Base-by-base conservation (phyloP, 164 flowering plant genomes). In the Echeveria elegans region DNA sequence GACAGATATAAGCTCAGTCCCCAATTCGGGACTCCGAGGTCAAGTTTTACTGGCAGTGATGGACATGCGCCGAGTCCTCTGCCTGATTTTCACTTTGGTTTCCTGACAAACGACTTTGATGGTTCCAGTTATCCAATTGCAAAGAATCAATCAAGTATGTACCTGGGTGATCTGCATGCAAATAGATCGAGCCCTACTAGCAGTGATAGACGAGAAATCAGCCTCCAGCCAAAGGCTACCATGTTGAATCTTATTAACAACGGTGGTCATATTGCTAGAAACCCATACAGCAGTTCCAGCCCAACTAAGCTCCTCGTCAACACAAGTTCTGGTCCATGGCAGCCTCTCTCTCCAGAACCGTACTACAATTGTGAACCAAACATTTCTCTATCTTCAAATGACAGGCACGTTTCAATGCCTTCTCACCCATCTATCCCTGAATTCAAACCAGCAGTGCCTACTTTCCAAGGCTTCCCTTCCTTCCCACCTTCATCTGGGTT, bases 221-320 rank as follows among this genome's bases (percentile, higher is more conserved):
- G n/a, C n/a, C n/a, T n/a, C n/a, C n/a, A n/a, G n/a, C n/a, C n/a
- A n/a, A n/a, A 56, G 28, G 19, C 31, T 15, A 23, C 61, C 26
- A 28, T n/a, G n/a, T n/a, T n/a, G 32, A 11, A 29, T 18, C n/a
- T n/a, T n/a, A n/a, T n/a, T n/a, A n/a, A n/a, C n/a, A n/a, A n/a
- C n/a, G n/a, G n/a, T n/a, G n/a, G n/a, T n/a, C n/a, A n/a, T n/a
- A 9, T n/a, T n/a, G 61, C 30, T 56, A 28, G 32, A 56, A 29
- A 56, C 61, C 61, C 32, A 26, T 56, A 14, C 61, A 56, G 8
- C 30, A 29, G 61, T 56, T 53, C 61, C 32, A 28, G 61, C 31
- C 31, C 31, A 10, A 28, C 16, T 28, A 32, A 56, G 19, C 14
- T 12, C 16, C 32, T 56, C 32, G 8, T 32, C 32, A 28, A 12